Percentiles rank a stretch among this genome's conserved stretches.
Evolutionary conservation across 2,329 filamentous ascomycete species (phyloP).

Genomic region (Fusarium ramigenum): DNA sequence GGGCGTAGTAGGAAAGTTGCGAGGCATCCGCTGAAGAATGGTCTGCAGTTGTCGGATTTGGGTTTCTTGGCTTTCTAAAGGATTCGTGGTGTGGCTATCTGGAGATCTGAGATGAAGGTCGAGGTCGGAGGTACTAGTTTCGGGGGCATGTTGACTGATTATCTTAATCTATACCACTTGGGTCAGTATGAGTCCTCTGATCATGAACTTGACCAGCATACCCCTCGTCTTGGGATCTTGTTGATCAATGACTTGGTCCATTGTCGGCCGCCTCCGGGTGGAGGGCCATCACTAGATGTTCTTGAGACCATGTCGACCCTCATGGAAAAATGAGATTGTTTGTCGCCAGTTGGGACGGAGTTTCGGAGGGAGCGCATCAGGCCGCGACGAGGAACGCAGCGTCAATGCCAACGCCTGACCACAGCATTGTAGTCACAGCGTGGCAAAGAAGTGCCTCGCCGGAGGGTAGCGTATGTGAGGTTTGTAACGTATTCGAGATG

Average conservation of each 20-base stretch:
- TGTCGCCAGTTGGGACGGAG: conserved; percentile 25
- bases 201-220: conserved; percentile 13
- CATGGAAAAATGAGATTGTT: conserved; percentile 24
- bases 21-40: conserved; percentile 49
- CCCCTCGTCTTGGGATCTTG: conserved; percentile 28
- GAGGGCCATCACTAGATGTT: conserved; percentile 43
- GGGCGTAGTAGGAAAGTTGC: conserved; percentile 45
- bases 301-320: conserved; percentile 45
- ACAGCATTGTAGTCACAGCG: conserved; percentile 41
- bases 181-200: neutral
- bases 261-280: conserved; percentile 28
- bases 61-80: conserved; percentile 45
- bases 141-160: conserved; percentile 27
- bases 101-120: conserved; percentile 38
- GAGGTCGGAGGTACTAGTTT: conserved; percentile 43
- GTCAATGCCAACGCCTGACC: conserved; percentile 37
- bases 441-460: conserved; percentile 34
- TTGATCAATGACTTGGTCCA: conserved; percentile 25
- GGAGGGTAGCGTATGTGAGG: conserved; percentile 18
- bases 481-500: neutral
- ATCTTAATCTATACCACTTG: conserved; percentile 2
- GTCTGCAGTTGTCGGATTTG: conserved; percentile 49
- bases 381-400: conserved; percentile 36
- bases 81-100: conserved; percentile 39
- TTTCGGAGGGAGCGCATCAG: conserved; percentile 38